phyloP scores from a whole-genome alignment of 352 stramenopile genomes.

The Saprolegnia parasitica region DNA sequence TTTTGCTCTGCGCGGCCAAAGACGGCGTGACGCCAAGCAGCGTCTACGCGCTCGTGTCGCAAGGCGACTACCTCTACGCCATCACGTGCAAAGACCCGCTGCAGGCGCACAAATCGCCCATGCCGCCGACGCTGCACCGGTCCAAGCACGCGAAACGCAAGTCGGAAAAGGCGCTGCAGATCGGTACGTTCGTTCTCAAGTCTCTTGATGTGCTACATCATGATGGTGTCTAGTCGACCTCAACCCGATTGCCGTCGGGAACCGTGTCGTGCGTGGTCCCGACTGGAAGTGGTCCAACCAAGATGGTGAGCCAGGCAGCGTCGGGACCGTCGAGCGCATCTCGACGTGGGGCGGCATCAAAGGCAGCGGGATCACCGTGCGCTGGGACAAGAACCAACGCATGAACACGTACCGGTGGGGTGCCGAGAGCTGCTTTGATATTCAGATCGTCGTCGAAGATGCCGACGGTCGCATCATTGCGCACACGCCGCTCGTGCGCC shows the following conservation, averaged over 20 bases:
- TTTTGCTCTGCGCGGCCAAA: constrained; percentile 49
- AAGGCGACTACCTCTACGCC: constrained; percentile 54
- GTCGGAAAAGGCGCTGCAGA: constrained; percentile 31
- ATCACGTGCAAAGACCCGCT: constrained; percentile 51
- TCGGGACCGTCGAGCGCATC: constrained; percentile 70
- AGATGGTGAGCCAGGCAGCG: constrained; percentile 55
- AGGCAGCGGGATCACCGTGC: constrained; percentile 68
- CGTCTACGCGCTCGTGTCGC: constrained; percentile 68
- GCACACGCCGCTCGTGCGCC: constrained; percentile 41
- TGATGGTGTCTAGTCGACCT: constrained; percentile 8
- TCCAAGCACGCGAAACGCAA: constrained; percentile 39
- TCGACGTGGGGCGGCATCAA: constrained; percentile 72
- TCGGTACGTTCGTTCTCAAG: constrained; percentile 32
- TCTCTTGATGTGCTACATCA: too few relatives aligned
- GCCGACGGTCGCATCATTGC: constrained; percentile 38
- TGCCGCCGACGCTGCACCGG: constrained; percentile 38
- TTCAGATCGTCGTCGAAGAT: constrained; percentile 63
- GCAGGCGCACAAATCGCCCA: constrained; percentile 12
- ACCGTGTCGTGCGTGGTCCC: constrained; percentile 63
- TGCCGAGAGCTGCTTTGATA: constrained; percentile 68
- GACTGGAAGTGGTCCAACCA: constrained; percentile 82
- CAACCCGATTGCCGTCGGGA: constrained; percentile 47
- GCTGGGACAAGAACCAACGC: constrained; percentile 78
- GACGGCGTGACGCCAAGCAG: constrained; percentile 48
- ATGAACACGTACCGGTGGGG: constrained; percentile 82